These are phyloP conservation scores for Aureobasidium sp. DNA, from an alignment of 2,329 filamentous ascomycete genomes.

Conservation along the genomic window DNA sequence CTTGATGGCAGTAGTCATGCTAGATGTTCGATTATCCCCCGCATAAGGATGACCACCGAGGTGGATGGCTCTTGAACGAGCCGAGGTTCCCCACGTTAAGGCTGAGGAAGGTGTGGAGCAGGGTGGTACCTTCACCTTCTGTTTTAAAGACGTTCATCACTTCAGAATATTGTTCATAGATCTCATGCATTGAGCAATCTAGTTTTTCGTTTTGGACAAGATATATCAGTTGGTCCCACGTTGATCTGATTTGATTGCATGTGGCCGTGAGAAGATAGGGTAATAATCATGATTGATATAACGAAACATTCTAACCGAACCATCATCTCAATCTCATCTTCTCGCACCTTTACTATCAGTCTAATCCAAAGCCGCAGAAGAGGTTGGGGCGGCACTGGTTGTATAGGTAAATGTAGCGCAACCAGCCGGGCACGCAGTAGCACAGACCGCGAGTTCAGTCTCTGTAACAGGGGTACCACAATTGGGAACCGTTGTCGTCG, in stretches of 20 bases:
- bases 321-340: not conserved
- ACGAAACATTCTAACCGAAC: too few relatives aligned
- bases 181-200: too few relatives aligned
- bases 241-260: too few relatives aligned
- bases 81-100: slow-evolving; percentile 1
- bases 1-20: too few relatives aligned
- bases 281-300: too few relatives aligned
- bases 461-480: slow-evolving; percentile 2
- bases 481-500: slow-evolving; percentile 9
- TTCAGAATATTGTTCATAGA: not conserved
- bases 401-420: slow-evolving; percentile 13
- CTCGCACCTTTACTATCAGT: too few relatives aligned
- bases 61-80: not conserved
- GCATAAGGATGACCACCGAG: not conserved
- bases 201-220: too few relatives aligned
- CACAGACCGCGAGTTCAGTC: slow-evolving; percentile 14
- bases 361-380: not conserved
- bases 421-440: slow-evolving; percentile 17
- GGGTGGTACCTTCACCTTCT: not conserved
- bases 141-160: not conserved
- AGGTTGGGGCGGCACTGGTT: not conserved
- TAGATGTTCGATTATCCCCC: not conserved
- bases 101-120: not conserved
- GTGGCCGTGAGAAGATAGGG: too few relatives aligned
- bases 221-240: too few relatives aligned